A percentile compares a stretch with the other conserved stretches of the same genome.
These are phyloP conservation scores for Fusarium coicis DNA, from an alignment of 2,329 filamentous ascomycete species.

Conservation along the genomic window DNA sequence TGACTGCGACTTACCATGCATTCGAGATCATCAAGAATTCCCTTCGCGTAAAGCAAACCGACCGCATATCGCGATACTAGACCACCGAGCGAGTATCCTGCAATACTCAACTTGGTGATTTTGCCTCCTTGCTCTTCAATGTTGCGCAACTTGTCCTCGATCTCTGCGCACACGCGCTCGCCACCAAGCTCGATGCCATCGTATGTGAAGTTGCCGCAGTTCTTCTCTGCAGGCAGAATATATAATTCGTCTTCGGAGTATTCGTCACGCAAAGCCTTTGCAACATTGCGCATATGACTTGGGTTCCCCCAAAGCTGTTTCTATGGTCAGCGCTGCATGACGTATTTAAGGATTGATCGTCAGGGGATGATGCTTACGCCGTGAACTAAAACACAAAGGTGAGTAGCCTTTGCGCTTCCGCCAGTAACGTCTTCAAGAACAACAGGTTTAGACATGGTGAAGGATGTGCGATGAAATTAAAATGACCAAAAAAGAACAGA, in stretches of 20 bases:
- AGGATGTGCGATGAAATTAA: conserved; percentile 25
- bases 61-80: conserved; percentile 88
- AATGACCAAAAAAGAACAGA: background rate
- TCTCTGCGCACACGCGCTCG: conserved; percentile 74
- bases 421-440: conserved; percentile 54
- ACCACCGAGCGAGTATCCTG: conserved; percentile 91
- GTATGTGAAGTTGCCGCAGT: conserved; percentile 77
- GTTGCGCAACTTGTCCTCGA: conserved; percentile 69
- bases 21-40: conserved; percentile 80
- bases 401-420: conserved; percentile 67
- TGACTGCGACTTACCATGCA: conserved; percentile 68
- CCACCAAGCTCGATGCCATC: conserved; percentile 76
- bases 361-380: conserved; percentile 64
- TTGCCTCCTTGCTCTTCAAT: conserved; percentile 72
- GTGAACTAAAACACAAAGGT: conserved; percentile 82
- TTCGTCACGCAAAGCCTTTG: conserved; percentile 70
- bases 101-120: conserved; percentile 84
- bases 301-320: conserved; percentile 81
- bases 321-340: conserved; percentile 40
- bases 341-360: conserved; percentile 17
- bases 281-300: conserved; percentile 75
- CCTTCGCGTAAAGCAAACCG: conserved; percentile 83
- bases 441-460: conserved; percentile 31
- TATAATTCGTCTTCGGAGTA: conserved; percentile 73
- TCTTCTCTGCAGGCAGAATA: conserved; percentile 77